A percentile compares a stretch with the other conserved stretches of the same genome.
phyloP scores from a whole-genome alignment of 2,329 filamentous ascomycete species.

The Scedosporium dehoogii region DNA sequence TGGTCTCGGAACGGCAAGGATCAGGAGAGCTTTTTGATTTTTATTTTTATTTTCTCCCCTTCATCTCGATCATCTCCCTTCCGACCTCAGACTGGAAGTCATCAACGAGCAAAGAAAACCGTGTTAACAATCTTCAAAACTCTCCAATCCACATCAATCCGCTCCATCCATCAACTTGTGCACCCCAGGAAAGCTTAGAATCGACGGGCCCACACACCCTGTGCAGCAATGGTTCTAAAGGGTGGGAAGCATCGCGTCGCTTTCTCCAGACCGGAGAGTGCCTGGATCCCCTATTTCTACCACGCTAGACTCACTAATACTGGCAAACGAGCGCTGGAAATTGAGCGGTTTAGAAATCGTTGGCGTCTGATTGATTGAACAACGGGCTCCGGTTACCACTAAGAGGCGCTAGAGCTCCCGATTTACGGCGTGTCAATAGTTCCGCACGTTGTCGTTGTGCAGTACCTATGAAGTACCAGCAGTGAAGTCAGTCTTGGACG shows the following conservation, averaged over 20 bases:
- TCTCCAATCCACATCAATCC: no score
- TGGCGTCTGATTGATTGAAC: neutral
- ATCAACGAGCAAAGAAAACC: neutral
- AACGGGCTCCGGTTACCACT: neutral
- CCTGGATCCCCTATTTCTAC: neutral
- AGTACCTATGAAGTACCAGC: no score
- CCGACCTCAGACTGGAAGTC: no score
- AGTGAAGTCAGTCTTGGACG: no score
- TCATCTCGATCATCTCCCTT: neutral
- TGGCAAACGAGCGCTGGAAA: neutral
- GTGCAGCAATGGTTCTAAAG: neutral
- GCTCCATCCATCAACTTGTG: no score
- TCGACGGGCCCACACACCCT: neutral
- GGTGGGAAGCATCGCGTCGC: neutral
- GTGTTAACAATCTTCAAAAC: neutral
- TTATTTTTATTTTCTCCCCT: neutral
- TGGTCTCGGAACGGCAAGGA: neutral
- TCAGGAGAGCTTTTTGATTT: neutral
- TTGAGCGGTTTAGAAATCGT: neutral
- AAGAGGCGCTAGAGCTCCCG: neutral
- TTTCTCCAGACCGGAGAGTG: neutral
- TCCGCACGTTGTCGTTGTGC: no score
- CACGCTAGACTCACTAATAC: neutral
- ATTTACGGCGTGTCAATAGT: no score
- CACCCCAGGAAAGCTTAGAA: no score